Conservation (phyloP, 2,329 filamentous ascomycete genomes). For the Fusarium foetens region DNA sequence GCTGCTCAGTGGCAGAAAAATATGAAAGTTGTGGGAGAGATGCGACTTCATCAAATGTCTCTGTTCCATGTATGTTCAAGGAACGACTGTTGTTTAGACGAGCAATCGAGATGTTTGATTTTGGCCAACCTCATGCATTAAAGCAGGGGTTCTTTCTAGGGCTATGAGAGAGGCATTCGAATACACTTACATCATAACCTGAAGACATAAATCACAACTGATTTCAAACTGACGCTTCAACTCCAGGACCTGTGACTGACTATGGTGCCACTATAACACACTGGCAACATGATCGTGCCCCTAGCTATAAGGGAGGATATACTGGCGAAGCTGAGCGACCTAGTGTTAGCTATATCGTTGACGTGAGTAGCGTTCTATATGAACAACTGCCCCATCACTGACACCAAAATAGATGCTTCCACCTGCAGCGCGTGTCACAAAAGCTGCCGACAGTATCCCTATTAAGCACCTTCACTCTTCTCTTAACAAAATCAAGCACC, state of each 20-base stretch:
- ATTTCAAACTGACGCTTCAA: slow-evolving; percentile 33
- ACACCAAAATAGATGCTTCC: slow-evolving; percentile 76
- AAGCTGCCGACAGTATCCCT: slow-evolving; percentile 86
- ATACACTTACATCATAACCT: not conserved
- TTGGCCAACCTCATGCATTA: not conserved
- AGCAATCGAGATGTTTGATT: not conserved
- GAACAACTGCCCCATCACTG: slow-evolving; percentile 14
- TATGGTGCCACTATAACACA: slow-evolving; percentile 90
- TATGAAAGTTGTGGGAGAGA: not conserved
- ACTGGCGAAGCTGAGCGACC: slow-evolving; percentile 83
- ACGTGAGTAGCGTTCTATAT: slow-evolving; percentile 65
- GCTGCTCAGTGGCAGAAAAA: slow-evolving; percentile 27
- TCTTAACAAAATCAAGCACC: slow-evolving; percentile 97
- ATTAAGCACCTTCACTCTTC: slow-evolving; percentile 98
- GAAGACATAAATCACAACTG: slow-evolving; percentile 13
- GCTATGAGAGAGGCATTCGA: not conserved
- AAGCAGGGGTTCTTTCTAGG: not conserved
- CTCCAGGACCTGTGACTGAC: slow-evolving; percentile 85
- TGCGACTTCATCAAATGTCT: not conserved
- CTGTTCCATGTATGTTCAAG: not conserved
- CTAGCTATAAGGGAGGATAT: slow-evolving; percentile 75
- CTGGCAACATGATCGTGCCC: slow-evolving; percentile 84
- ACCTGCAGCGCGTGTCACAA: slow-evolving; percentile 77
- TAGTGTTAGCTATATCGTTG: slow-evolving; percentile 87
- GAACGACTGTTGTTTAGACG: not conserved